These are phyloP conservation scores for Hypsizygus marmoreus DNA, from an alignment of 768 basidiomycete genomes.

Conservation along the genomic window DNA sequence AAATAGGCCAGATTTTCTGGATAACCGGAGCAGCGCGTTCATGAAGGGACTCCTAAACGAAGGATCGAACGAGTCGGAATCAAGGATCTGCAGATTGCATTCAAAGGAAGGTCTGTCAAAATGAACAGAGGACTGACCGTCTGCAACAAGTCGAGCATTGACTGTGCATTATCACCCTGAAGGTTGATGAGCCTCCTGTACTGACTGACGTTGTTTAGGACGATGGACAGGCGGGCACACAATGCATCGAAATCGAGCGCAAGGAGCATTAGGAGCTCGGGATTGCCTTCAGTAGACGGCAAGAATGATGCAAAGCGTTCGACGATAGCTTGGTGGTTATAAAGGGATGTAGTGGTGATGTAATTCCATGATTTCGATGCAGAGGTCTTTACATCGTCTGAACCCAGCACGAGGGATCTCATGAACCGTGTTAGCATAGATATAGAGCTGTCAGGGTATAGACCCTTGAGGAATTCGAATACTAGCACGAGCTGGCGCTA, in stretches of 20 bases:
- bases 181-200: constrained; percentile 4
- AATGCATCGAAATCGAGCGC: constrained; percentile 13
- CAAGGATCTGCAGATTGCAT: constrained; percentile 14
- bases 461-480: no score
- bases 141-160: constrained; percentile 16
- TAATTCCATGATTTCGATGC: constrained; percentile 11
- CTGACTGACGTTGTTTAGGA: neutral
- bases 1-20: constrained; percentile 27
- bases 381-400: no score
- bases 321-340: constrained; percentile 1
- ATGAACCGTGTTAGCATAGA: no score
- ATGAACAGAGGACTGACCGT: constrained; percentile 1
- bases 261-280: constrained; percentile 1
- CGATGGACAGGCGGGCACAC: constrained; percentile 7
- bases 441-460: no score
- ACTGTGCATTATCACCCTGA: constrained; percentile 8
- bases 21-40: constrained; percentile 21
- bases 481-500: no score
- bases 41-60: constrained; percentile 14
- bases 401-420: no score
- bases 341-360: constrained; percentile 2
- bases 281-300: neutral
- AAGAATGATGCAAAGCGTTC: constrained; percentile 7
- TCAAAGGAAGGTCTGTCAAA: no score
- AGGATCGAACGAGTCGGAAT: constrained; percentile 6